Evolutionary conservation across 352 stramenopile species (phyloP).

Genomic region (Globisporangium cylindrosporum): DNA sequence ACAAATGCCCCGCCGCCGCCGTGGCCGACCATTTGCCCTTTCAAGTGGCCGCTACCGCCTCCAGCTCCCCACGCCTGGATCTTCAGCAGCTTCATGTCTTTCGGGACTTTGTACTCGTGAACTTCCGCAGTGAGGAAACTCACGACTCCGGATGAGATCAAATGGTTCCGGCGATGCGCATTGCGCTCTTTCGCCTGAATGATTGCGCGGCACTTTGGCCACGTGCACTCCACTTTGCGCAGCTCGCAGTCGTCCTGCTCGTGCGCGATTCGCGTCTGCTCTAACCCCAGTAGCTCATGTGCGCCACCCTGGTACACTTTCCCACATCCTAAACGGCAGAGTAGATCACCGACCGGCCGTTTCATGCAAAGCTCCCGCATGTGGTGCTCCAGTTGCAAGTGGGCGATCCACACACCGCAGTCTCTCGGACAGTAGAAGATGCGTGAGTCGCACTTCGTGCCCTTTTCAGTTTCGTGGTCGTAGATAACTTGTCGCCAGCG

Average conservation of each 20-base stretch:
- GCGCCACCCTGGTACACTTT: slow-evolving; percentile 49
- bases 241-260: slow-evolving; percentile 67
- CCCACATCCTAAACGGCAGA: slow-evolving; percentile 59
- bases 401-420: slow-evolving; percentile 66
- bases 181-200: slow-evolving; percentile 64
- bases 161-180: slow-evolving; percentile 49
- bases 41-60: slow-evolving; percentile 61
- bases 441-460: slow-evolving; percentile 39
- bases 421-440: slow-evolving; percentile 60
- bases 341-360: slow-evolving; percentile 54
- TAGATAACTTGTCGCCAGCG: slow-evolving; percentile 50
- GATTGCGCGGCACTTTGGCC: slow-evolving; percentile 52
- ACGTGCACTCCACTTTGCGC: slow-evolving; percentile 71
- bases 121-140: slow-evolving; percentile 60
- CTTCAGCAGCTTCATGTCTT: slow-evolving; percentile 60
- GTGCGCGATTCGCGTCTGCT: slow-evolving; percentile 63
- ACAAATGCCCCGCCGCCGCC: slow-evolving; percentile 71
- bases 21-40: slow-evolving; percentile 41
- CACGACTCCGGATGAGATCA: slow-evolving; percentile 56
- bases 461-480: slow-evolving; percentile 47
- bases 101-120: slow-evolving; percentile 67
- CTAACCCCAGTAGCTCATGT: slow-evolving; percentile 57
- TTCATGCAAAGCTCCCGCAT: slow-evolving; percentile 58
- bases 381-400: slow-evolving; percentile 44
- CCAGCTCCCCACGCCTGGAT: slow-evolving; percentile 71